Conservation (phyloP, 331 rosid genomes). For the Malus hybrid region DNA sequence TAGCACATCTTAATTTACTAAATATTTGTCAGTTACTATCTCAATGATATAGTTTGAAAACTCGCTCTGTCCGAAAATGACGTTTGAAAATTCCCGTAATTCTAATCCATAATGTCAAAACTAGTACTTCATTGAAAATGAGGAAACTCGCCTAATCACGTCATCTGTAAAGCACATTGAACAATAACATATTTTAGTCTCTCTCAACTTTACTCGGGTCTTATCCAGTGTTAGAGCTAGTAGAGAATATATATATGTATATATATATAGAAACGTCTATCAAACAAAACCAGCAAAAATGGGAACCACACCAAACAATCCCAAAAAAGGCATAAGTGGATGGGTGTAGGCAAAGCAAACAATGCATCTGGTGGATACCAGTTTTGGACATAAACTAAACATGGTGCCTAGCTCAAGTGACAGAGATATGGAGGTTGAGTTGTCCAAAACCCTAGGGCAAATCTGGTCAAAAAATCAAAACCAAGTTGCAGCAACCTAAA, state of each 20-base stretch:
- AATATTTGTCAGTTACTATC: not conserved
- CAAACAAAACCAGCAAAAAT: not conserved
- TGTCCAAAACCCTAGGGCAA: not conserved
- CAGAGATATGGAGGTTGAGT: not conserved
- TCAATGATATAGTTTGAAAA: not conserved
- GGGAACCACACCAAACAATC: not conserved
- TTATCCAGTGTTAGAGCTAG: no score
- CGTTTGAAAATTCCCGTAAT: no score
- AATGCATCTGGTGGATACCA: not conserved
- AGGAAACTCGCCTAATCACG: no score
- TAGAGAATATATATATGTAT: no score
- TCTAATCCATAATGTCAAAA: not conserved
- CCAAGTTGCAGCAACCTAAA: not conserved
- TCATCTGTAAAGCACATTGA: no score
- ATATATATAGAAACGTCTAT: not conserved
- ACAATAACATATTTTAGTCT: not conserved
- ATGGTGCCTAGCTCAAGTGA: not conserved
- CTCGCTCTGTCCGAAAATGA: not conserved
- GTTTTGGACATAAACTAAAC: not conserved
- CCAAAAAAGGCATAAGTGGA: not conserved
- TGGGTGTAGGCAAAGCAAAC: not conserved
- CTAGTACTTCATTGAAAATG: no score
- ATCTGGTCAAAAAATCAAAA: not conserved
- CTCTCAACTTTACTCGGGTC: not conserved
- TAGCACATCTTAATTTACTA: no score